These are phyloP conservation scores for Diplodia seriata DNA, from an alignment of 2,329 filamentous ascomycete genomes.

Conservation along the genomic window DNA sequence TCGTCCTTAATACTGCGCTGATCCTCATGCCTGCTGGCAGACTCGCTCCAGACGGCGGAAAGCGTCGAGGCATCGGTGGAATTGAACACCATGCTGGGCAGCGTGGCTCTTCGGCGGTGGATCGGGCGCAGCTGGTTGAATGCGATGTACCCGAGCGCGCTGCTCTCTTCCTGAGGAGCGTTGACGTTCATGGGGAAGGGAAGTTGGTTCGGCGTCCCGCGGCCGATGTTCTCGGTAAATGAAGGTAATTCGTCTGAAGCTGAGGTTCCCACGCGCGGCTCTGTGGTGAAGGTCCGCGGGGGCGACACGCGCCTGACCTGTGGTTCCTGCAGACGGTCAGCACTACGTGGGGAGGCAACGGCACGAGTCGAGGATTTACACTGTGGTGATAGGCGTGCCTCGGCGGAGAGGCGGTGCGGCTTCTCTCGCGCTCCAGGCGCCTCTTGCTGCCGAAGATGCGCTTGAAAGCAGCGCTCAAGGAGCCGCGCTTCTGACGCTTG, in stretches of 20 bases:
- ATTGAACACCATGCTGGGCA: conserved; percentile 43
- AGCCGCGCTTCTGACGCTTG: conserved; percentile 45
- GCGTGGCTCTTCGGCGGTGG: conserved; percentile 45
- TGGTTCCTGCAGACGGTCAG: conserved; percentile 26
- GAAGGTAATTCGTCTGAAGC: conserved; percentile 12
- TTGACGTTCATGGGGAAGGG: conserved; percentile 53
- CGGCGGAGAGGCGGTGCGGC: conserved; percentile 35
- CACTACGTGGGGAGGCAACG: conserved; percentile 11
- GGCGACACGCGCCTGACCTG: conserved; percentile 16
- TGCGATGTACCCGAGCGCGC: conserved; percentile 43
- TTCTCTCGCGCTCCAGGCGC: conserved; percentile 37
- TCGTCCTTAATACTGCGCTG: conserved; percentile 39
- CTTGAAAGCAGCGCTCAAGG: conserved; percentile 46
- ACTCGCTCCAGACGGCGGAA: conserved; percentile 37
- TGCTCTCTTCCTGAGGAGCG: conserved; percentile 39
- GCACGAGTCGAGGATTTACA: conserved; percentile 37
- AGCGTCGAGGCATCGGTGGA: conserved; percentile 41
- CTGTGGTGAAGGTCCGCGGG: conserved; percentile 13
- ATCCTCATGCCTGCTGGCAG: conserved; percentile 43
- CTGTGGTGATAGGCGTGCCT: conserved; percentile 46
- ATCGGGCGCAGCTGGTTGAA: conserved; percentile 41
- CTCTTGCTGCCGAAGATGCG: conserved; percentile 49
- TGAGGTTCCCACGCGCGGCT: conserved; percentile 14
- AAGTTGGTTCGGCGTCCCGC: conserved; percentile 46
- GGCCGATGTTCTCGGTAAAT: conserved; percentile 43